Evolutionary conservation across 495 filamentous ascomycete genomes (phyloP), one percentile per base, ranked within the genome.

Genomic region (Jackrogersella multiformis): DNA sequence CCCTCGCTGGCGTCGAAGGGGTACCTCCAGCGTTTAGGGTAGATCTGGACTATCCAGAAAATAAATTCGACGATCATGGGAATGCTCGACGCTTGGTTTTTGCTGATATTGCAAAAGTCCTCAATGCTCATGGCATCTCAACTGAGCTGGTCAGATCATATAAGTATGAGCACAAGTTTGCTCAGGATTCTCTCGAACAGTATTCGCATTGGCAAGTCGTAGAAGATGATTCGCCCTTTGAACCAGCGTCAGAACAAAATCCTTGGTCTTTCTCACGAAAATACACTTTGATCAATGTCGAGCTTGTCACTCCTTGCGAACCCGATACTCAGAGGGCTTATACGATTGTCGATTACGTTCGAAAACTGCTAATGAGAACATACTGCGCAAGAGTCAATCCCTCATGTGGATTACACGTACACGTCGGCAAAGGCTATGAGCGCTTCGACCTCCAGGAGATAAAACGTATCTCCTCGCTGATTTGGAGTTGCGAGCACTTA

Each of bases 341-440:
- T 34, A 24, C 53, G 5, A 32, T 2, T 15, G 24, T 69, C 28
- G 6, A 57, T 0, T 61, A 56, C 10, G 67, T 48, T 18, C 32
- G 64, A 4, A 1, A 51, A 5, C n/a, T 76, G 2, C 38, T 77
- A 1, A 64, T 15, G 5, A 59, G 38, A 0, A 66, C 55, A 5
- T 73, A 61, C 54, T 44, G 73, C 12, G 36, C 71, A 7, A 56
- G 73, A 8, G 61, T 73, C 15, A 78, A 80, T 60, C 34, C 23
- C 0, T 62, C 57, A 2, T 73, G 68, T 21, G 76, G 78, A 5
- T 38, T 79, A 0, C 79, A 81, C 44, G 75, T 80, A n/a, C 79
- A 79, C 56, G 68, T 81, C 4, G 78, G 77, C 13, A 58, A 69
- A 18, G 65, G 62, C 21, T 18, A 7, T 21, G 66, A 72, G 16